These are phyloP conservation scores for Mucuna pruriens DNA, from an alignment of 306 rosid species.

Conservation along the genomic window DNA sequence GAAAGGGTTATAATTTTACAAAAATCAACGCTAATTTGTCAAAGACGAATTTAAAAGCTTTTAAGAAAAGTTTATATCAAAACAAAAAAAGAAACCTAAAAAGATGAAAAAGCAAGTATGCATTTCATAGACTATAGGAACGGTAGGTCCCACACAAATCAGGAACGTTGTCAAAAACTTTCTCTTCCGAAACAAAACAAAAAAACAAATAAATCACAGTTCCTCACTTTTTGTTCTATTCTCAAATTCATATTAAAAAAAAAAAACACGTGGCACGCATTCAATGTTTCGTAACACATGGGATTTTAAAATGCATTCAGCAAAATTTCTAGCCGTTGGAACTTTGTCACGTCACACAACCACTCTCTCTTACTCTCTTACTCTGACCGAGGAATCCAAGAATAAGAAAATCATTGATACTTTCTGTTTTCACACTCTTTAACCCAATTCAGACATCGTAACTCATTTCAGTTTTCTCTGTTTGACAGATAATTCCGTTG, in stretches of 20 bases:
- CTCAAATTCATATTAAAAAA: neutral
- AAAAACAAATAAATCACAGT: neutral
- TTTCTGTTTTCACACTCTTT: neutral
- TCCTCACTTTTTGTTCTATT: too few relatives aligned
- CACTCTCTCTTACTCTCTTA: neutral
- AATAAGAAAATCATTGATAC: neutral
- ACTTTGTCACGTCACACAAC: neutral
- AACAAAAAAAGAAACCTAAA: neutral
- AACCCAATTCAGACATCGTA: neutral
- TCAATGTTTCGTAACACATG: neutral
- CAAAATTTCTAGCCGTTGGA: conserved; percentile 49
- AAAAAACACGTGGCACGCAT: neutral
- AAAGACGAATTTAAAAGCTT: neutral
- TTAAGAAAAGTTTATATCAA: neutral
- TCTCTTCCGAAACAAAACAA: neutral
- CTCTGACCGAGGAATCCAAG: conserved; percentile 18
- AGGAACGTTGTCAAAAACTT: neutral
- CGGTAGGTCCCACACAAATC: neutral
- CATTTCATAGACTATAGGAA: neutral
- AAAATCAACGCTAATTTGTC: neutral
- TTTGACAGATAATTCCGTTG: conserved; percentile 10
- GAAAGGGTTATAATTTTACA: neutral
- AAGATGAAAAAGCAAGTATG: neutral
- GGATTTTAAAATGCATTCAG: conserved; percentile 1
- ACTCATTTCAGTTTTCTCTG: neutral